These are phyloP conservation scores for Symbiodinium natans DNA, from an alignment of 73 alveolate species.

Conservation along the genomic window DNA sequence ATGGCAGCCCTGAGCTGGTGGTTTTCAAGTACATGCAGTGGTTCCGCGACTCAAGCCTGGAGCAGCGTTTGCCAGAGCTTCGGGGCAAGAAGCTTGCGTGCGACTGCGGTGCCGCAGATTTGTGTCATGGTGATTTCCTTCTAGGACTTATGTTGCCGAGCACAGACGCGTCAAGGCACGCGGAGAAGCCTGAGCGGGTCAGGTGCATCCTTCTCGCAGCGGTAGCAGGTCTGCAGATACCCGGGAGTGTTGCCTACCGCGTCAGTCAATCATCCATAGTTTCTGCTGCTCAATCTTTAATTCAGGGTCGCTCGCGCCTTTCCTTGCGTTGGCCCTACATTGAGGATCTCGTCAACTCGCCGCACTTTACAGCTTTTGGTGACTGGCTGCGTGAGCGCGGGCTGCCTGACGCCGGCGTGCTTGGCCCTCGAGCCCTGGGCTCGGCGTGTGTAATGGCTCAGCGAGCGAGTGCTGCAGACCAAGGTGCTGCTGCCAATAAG, in stretches of 20 bases:
- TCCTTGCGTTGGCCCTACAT: conserved; percentile 3
- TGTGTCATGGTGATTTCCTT: neutral
- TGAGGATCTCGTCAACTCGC: neutral
- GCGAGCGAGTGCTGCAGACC: conserved; percentile 33
- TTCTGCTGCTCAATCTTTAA: neutral
- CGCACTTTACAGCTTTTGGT: neutral
- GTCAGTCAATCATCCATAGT: neutral
- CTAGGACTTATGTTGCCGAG: neutral
- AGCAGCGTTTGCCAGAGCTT: too few relatives aligned
- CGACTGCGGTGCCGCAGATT: neutral
- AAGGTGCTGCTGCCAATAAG: conserved; percentile 5
- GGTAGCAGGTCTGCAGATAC: neutral
- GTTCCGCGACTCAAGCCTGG: neutral
- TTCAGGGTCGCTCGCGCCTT: neutral
- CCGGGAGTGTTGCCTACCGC: neutral
- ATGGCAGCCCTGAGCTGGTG: conserved; percentile 14
- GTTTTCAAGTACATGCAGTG: neutral
- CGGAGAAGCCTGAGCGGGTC: neutral
- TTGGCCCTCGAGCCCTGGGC: conserved; percentile 20
- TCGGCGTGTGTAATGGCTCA: neutral
- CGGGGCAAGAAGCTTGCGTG: neutral
- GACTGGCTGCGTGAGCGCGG: neutral
- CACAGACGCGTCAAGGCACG: neutral
- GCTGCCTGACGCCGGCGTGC: neutral
- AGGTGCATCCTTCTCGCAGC: neutral